Evolutionary conservation across 371 early-diverging fungal species (phyloP), one percentile per base, ranked within the genome.

Genomic region (Mucor piriformis): DNA sequence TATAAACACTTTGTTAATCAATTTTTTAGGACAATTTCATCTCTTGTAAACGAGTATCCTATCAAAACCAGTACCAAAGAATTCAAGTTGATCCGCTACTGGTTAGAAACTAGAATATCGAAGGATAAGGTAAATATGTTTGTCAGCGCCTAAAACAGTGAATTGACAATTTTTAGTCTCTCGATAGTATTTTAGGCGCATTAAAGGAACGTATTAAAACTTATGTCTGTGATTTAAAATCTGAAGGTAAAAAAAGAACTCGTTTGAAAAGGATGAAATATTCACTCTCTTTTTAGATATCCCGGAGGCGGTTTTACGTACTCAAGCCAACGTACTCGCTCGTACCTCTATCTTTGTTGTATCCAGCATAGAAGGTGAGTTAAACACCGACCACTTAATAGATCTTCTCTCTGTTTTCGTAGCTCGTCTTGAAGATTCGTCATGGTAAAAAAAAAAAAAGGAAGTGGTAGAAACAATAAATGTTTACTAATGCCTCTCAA

Each of bases 241-340:
- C 67, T 16, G 64, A 59, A 25, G 61, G 59, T 64, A 64, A n/a
- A 12, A 1, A 29, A 18, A 38, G n/a, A 37, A 12, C 13, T 37
- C 13, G 3, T 2, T 29, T 12, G 27, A 57, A 27, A 27, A 29
- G 20, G 43, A 40, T 43, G n/a, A 21, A 8, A 13, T 37, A 46
- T 12, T 40, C 44, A 56, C 2, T 24, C 24, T 6, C n/a, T 42
- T 2, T 42, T 13, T 63, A 70, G 77, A 77, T 47, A 61, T 74
- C 21, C 77, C 77, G 16, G 50, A 67, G 3, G 60, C 61, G n/a
- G 55, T 74, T 5, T 52, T 77, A 16, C 64, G 68, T n/a, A 66
- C 59, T 6, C 77, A 77, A 62, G 74, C 77, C 6, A 67, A 74
- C 32, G 77, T 77, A 1, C 54, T 77, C 4, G 66, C 72, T 0